These are phyloP conservation scores for Chaetothyriales sp. DNA, from an alignment of 2,329 filamentous ascomycete species.

Conservation along the genomic window DNA sequence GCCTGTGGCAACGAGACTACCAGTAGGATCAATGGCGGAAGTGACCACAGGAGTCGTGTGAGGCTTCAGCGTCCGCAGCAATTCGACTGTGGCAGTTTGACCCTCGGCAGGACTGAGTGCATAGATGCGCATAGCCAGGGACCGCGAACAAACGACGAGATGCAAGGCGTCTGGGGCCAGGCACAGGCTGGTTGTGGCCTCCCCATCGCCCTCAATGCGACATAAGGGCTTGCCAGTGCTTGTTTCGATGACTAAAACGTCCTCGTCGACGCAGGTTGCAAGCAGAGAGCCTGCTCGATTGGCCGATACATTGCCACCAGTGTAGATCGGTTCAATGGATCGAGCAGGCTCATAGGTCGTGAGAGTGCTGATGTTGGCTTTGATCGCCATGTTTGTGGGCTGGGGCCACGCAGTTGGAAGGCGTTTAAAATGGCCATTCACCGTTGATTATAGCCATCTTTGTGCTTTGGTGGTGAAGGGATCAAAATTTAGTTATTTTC, in stretches of 20 bases:
- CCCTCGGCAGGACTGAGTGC: conserved; percentile 46
- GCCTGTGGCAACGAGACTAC: conserved; percentile 80
- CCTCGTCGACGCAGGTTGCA: conserved; percentile 79
- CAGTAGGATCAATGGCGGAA: conserved; percentile 67
- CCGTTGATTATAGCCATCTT: background rate
- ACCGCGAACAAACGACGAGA: conserved; percentile 80
- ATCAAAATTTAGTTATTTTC: background rate
- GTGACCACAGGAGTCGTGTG: conserved; percentile 83
- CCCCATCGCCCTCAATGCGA: conserved; percentile 71
- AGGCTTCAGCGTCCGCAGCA: conserved; percentile 70
- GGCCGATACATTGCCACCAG: conserved; percentile 72
- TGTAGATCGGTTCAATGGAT: conserved; percentile 84
- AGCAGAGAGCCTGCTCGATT: conserved; percentile 69
- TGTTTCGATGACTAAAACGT: conserved; percentile 75
- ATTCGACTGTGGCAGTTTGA: conserved; percentile 44
- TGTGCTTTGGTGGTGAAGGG: background rate
- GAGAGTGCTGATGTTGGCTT: conserved; percentile 41
- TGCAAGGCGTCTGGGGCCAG: conserved; percentile 81
- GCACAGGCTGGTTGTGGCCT: conserved; percentile 31
- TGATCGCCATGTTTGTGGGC: conserved; percentile 33
- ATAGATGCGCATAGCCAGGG: conserved; percentile 90
- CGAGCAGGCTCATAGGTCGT: conserved; percentile 77
- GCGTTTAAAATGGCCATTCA: background rate
- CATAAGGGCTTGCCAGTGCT: conserved; percentile 68
- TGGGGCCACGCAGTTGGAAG: background rate